phyloP scores from a whole-genome alignment of 805 yeast species.

The Tetrapisispora arboricola region DNA sequence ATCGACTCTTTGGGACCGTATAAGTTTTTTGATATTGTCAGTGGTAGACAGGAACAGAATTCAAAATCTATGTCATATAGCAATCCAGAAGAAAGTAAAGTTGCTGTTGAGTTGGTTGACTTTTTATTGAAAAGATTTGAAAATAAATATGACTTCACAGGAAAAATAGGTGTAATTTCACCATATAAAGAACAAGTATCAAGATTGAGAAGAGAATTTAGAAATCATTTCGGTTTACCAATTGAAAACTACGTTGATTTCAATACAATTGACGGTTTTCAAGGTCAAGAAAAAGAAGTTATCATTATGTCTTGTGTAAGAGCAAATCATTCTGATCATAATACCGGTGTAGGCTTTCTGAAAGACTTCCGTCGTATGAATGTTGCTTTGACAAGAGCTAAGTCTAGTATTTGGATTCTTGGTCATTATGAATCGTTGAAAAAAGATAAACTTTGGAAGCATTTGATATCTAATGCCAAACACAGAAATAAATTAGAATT shows the following conservation, averaged over 20 bases:
- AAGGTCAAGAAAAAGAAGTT: slow-evolving; percentile 38
- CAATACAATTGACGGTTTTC: slow-evolving; percentile 96
- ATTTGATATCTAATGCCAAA: slow-evolving; percentile 56
- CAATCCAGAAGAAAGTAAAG: slow-evolving; percentile 60
- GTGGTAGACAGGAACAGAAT: slow-evolving; percentile 58
- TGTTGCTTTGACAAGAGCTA: slow-evolving; percentile 92
- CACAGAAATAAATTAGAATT: slow-evolving; percentile 30
- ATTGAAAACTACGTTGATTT: slow-evolving; percentile 67
- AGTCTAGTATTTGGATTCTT: slow-evolving; percentile 82
- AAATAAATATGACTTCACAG: slow-evolving; percentile 40
- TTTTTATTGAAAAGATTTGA: slow-evolving; percentile 42
- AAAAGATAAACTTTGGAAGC: slow-evolving; percentile 62
- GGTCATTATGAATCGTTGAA: slow-evolving; percentile 65
- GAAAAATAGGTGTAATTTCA: slow-evolving; percentile 81
- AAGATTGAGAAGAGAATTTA: slow-evolving; percentile 47
- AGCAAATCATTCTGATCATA: slow-evolving; percentile 47
- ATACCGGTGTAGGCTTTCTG: slow-evolving; percentile 88
- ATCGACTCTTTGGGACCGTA: slow-evolving; percentile 56
- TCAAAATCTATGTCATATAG: slow-evolving; percentile 56
- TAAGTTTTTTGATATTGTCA: slow-evolving; percentile 57
- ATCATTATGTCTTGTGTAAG: slow-evolving; percentile 93
- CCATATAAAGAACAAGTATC: slow-evolving; percentile 87
- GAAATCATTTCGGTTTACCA: slow-evolving; percentile 46
- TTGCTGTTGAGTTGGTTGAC: slow-evolving; percentile 59
- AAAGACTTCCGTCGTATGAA: slow-evolving; percentile 92